Conservation (phyloP, 331 rosid genomes). For the Quercus lobata region DNA sequence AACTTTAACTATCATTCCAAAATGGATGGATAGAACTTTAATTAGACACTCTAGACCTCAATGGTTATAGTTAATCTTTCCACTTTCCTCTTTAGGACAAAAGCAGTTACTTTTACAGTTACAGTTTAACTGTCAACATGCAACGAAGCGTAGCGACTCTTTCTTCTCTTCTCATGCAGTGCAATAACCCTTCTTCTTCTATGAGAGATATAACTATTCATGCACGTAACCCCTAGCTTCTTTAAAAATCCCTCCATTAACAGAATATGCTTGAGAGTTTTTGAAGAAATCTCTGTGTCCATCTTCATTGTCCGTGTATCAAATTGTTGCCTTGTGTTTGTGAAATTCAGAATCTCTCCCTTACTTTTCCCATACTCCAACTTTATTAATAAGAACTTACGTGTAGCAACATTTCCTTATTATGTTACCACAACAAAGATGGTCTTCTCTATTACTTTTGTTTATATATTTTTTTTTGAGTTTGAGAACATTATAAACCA, state of each 20-base stretch:
- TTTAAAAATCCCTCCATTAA: neutral
- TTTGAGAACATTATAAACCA: neutral
- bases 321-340: slow-evolving; percentile 16
- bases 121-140: neutral
- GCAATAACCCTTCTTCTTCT: slow-evolving; percentile 1
- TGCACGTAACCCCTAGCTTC: slow-evolving; percentile 33
- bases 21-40: too few species aligned
- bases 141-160: neutral
- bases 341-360: slow-evolving; percentile 34
- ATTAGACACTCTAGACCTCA: too few species aligned
- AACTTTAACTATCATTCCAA: too few species aligned
- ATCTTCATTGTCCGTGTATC: slow-evolving; percentile 13
- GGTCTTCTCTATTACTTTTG: neutral
- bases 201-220: slow-evolving; percentile 15
- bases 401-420: slow-evolving; percentile 34
- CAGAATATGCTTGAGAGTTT: slow-evolving; percentile 40
- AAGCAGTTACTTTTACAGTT: neutral
- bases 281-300: slow-evolving; percentile 35
- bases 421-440: slow-evolving; percentile 9
- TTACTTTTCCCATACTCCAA: slow-evolving; percentile 46
- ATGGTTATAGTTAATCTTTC: too few species aligned
- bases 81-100: neutral
- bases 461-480: too few species aligned
- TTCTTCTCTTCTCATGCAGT: slow-evolving; percentile 7
- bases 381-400: slow-evolving; percentile 27